phyloP scores from a whole-genome alignment of 257 asterid species.

The Salvia miltiorrhiza region DNA sequence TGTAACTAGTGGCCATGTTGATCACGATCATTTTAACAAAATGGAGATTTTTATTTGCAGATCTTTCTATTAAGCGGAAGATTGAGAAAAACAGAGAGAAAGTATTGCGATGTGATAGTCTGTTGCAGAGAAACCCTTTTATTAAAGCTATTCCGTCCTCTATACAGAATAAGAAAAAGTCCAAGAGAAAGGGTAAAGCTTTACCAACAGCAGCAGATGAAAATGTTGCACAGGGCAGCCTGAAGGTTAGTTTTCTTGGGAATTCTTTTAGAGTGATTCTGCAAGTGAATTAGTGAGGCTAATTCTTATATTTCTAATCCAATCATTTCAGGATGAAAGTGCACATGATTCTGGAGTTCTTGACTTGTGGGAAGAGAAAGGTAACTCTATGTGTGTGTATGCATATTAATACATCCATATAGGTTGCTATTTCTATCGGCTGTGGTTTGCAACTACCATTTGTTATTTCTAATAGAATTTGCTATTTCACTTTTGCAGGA shows the following conservation, averaged over 20 bases:
- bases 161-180: conserved; percentile 56
- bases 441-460: neutral
- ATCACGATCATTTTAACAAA: neutral
- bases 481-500: conserved; percentile 42
- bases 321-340: conserved; percentile 41
- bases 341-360: conserved; percentile 38
- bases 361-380: conserved; percentile 70
- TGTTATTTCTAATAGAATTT: conserved; percentile 24
- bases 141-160: conserved; percentile 75
- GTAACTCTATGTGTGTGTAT: conserved; percentile 20
- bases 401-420: neutral
- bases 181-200: conserved; percentile 48
- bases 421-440: neutral
- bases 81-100: conserved; percentile 80
- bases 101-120: conserved; percentile 69
- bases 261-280: neutral
- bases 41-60: conserved; percentile 32
- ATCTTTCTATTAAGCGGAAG: conserved; percentile 76
- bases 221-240: conserved; percentile 26
- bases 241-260: conserved; percentile 38
- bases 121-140: conserved; percentile 76
- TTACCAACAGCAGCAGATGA: conserved; percentile 28
- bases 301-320: neutral
- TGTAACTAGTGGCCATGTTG: neutral
- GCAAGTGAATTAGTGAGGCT: neutral